Conservation (phyloP, 2,329 filamentous ascomycete species). For the Laburnicola sp. region DNA sequence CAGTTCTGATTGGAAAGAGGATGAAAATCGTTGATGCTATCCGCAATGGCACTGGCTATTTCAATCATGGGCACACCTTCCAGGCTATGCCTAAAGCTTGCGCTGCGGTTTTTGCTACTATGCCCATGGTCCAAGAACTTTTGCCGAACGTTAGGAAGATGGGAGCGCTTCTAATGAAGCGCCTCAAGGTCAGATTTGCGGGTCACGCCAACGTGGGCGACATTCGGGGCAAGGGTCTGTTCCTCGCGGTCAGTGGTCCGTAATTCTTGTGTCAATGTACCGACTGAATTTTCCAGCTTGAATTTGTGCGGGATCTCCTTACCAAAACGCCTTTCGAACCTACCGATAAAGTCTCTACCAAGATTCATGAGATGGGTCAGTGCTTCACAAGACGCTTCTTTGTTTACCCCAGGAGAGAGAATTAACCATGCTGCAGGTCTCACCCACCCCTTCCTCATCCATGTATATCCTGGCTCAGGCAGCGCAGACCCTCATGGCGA, state of each 20-base stretch:
- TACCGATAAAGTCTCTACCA: constrained; percentile 50
- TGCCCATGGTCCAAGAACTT: no score
- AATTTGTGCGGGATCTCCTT: constrained; percentile 60
- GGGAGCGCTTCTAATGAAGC: no score
- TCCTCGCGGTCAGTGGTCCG: constrained; percentile 56
- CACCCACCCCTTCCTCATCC: constrained; percentile 45
- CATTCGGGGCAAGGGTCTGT: constrained; percentile 63
- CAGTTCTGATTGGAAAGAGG: constrained; percentile 17
- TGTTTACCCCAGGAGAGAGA: no score
- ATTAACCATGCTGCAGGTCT: constrained; percentile 37
- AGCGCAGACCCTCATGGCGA: constrained; percentile 30
- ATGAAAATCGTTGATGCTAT: constrained; percentile 11
- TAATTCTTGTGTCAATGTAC: background rate
- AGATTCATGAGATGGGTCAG: constrained; percentile 56
- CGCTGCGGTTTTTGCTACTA: no score
- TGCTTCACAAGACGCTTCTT: no score
- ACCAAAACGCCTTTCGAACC: constrained; percentile 59
- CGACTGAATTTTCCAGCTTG: constrained; percentile 48
- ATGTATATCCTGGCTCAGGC: no score
- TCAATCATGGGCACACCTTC: no score
- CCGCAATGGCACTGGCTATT: no score
- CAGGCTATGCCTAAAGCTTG: no score
- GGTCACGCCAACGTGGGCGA: constrained; percentile 59
- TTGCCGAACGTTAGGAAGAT: no score
- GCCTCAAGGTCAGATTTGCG: no score